phyloP scores from a whole-genome alignment of 2,329 filamentous ascomycete genomes.

The Aspergillus flavus region DNA sequence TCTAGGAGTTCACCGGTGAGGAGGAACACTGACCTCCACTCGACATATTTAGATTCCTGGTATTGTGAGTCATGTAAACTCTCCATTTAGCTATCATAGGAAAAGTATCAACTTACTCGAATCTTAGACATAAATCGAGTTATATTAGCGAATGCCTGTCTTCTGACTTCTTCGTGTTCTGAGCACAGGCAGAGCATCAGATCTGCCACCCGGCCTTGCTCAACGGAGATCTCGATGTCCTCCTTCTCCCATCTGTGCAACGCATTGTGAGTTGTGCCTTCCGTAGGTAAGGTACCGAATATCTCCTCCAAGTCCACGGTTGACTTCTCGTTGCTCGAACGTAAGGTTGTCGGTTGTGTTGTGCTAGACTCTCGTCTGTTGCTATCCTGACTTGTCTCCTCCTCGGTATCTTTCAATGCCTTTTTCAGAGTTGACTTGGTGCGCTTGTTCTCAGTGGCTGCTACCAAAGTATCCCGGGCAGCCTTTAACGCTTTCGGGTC shows the following conservation, averaged over 20 bases:
- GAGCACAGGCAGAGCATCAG: constrained; percentile 78
- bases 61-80: constrained; percentile 16
- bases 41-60: constrained; percentile 69
- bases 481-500: constrained; percentile 49
- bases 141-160: constrained; percentile 62
- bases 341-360: constrained; percentile 17
- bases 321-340: constrained; percentile 13
- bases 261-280: constrained; percentile 46
- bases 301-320: constrained; percentile 54
- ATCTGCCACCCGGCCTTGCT: constrained; percentile 71
- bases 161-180: constrained; percentile 71
- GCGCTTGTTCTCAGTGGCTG: constrained; percentile 43
- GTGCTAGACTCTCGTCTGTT: constrained; percentile 14
- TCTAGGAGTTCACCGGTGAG: constrained; percentile 79
- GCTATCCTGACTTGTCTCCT: constrained; percentile 17
- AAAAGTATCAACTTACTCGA: constrained; percentile 36
- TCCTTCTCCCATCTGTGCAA: constrained; percentile 71
- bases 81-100: neutral
- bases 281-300: constrained; percentile 53
- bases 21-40: constrained; percentile 77
- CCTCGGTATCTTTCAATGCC: constrained; percentile 21
- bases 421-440: constrained; percentile 43
- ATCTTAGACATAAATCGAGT: constrained; percentile 52
- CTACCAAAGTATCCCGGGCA: constrained; percentile 49
- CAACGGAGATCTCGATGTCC: constrained; percentile 74